Conservation (phyloP, 2,329 filamentous ascomycete genomes). For the Pestalotiopsis sp. region DNA sequence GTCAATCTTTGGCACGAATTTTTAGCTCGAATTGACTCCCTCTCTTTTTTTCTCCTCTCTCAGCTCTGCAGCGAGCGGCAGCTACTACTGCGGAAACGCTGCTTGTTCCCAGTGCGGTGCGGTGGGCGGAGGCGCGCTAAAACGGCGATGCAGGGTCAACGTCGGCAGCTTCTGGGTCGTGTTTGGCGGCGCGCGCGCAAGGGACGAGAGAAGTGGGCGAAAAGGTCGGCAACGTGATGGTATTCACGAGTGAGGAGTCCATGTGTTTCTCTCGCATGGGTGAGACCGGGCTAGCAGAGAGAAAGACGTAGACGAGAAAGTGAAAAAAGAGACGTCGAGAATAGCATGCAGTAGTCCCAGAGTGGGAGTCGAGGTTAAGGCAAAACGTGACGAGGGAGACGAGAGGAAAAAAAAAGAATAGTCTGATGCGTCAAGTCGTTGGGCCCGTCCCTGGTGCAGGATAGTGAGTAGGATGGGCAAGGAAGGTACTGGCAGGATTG, state of each 20-base stretch:
- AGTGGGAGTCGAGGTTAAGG: background rate
- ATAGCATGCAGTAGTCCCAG: background rate
- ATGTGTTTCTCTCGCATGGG: background rate
- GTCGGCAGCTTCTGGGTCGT: background rate
- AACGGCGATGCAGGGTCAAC: background rate
- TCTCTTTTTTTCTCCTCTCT: background rate
- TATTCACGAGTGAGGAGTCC: background rate
- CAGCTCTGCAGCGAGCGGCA: background rate
- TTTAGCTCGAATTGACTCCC: constrained; percentile 2
- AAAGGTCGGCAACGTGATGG: background rate
- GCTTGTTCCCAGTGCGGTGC: background rate
- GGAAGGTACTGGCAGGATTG: background rate
- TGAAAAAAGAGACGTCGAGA: background rate
- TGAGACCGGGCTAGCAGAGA: background rate
- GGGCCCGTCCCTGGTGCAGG: background rate
- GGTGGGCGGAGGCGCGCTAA: constrained; percentile 3
- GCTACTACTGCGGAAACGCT: background rate
- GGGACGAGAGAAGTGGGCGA: background rate
- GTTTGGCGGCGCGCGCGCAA: background rate
- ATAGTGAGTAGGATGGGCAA: background rate
- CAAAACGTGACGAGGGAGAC: background rate
- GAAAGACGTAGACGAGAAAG: background rate
- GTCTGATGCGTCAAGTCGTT: background rate
- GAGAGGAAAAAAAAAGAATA: background rate
- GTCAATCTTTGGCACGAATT: background rate